A percentile compares a stretch with the other conserved stretches of the same genome.
These are phyloP conservation scores for Helichrysum umbraculigerum DNA, from an alignment of 129 eudicot species.

Conservation along the genomic window DNA sequence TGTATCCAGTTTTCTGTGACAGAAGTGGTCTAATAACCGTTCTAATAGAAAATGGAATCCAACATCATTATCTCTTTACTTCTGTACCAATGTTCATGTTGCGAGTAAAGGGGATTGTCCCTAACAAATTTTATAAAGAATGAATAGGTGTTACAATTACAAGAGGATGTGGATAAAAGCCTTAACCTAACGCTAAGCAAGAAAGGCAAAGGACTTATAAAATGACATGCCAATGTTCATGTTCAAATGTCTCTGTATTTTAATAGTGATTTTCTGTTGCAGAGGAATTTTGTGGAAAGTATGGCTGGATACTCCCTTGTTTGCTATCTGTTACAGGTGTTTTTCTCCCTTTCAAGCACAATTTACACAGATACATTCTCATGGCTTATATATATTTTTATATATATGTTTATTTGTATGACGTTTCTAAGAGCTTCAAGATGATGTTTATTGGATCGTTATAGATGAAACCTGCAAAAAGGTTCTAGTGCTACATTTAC, in stretches of 20 bases:
- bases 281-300: constrained; percentile 99
- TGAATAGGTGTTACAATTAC: too few relatives aligned
- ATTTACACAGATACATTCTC: constrained; percentile 13
- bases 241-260: constrained; percentile 14
- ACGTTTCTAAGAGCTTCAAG: constrained; percentile 6
- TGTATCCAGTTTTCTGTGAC: constrained; percentile 3
- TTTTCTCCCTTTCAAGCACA: constrained; percentile 28
- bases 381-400: neutral
- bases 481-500: neutral
- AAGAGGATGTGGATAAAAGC: too few relatives aligned
- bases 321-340: constrained; percentile 96
- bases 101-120: too few relatives aligned
- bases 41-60: neutral
- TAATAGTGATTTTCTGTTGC: constrained; percentile 38
- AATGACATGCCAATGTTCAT: neutral
- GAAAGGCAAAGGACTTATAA: too few relatives aligned
- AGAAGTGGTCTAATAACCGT: neutral
- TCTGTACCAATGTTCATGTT: constrained; percentile 1
- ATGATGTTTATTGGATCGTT: constrained; percentile 10
- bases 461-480: neutral
- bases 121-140: too few relatives aligned
- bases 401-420: constrained; percentile 1
- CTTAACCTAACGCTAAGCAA: too few relatives aligned
- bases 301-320: constrained; percentile 99
- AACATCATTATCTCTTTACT: constrained; percentile 1